Evolutionary conservation across 345 rosid species (phyloP).

Genomic region (Laguncularia racemosa): DNA sequence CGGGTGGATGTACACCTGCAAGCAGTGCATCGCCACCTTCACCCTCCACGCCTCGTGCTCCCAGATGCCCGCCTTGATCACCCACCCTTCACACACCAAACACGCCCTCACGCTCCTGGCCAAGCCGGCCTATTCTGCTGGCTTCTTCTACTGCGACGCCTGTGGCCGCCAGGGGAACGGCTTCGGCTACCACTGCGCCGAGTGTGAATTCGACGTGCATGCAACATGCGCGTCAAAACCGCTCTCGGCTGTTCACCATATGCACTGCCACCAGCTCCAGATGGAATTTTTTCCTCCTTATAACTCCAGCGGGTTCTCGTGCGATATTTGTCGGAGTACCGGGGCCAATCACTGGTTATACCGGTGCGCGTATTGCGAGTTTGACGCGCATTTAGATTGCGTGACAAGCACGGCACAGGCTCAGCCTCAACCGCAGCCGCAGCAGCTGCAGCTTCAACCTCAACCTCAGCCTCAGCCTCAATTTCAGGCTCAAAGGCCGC

Average conservation of each 20-base stretch:
- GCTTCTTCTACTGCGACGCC: slow-evolving; percentile 4
- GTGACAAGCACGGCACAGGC: neutral
- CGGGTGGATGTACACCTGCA: slow-evolving; percentile 3
- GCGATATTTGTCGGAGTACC: neutral
- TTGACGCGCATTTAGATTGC: slow-evolving; percentile 4
- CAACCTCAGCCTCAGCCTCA: too few relatives aligned
- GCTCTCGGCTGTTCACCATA: neutral
- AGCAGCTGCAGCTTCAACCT: too few relatives aligned
- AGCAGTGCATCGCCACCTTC: slow-evolving; percentile 1
- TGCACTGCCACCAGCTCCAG: slow-evolving; percentile 5
- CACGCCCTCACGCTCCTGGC: slow-evolving; percentile 10
- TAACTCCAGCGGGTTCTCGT: neutral
- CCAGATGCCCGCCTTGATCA: neutral
- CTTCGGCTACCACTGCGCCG: slow-evolving; percentile 7
- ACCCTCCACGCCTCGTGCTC: slow-evolving; percentile 5
- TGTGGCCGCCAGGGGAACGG: slow-evolving; percentile 5
- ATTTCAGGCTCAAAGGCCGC: too few relatives aligned
- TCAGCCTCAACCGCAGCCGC: too few relatives aligned
- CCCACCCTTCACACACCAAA: slow-evolving; percentile 1
- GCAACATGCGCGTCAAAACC: slow-evolving; percentile 8
- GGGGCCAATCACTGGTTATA: slow-evolving; percentile 1
- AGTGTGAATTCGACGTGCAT: slow-evolving; percentile 9
- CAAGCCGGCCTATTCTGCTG: neutral
- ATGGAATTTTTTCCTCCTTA: slow-evolving; percentile 6
- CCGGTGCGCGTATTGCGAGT: slow-evolving; percentile 6